Conservation (phyloP, 1,284 basidiomycete genomes). For the Papiliotrema fonsecae region DNA sequence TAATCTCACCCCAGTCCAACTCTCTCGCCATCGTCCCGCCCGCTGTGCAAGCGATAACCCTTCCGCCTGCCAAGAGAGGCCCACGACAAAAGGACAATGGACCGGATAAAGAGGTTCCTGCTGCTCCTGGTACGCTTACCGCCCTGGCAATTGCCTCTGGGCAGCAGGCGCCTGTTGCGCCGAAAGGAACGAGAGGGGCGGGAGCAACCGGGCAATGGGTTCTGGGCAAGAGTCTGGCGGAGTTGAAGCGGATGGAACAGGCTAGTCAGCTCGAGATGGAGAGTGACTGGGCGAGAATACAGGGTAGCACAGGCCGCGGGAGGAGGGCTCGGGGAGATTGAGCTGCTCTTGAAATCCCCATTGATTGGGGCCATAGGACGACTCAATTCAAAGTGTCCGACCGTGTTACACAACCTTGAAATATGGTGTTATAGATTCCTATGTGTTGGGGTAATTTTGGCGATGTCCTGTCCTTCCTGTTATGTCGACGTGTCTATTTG, state of each 20-base stretch:
- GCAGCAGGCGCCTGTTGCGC: conserved; percentile 19
- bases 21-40: conserved; percentile 39
- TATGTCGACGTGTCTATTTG: no score
- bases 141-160: conserved; percentile 36
- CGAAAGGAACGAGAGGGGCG: conserved; percentile 26
- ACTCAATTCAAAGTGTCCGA: no score
- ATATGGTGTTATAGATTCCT: no score
- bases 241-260: conserved; percentile 44
- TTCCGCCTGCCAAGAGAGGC: conserved; percentile 35
- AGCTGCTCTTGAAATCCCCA: no score
- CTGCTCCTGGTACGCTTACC: conserved; percentile 36
- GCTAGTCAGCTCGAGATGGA: conserved; percentile 43
- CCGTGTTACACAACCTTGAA: no score
- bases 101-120: conserved; percentile 22
- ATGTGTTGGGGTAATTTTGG: no score
- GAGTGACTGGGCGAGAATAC: conserved; percentile 46
- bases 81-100: conserved; percentile 32
- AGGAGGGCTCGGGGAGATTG: conserved; percentile 37
- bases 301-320: conserved; percentile 33
- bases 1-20: conserved; percentile 38
- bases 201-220: conserved; percentile 34
- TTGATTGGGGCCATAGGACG: no score
- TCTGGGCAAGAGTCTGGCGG: conserved; percentile 44
- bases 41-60: conserved; percentile 8
- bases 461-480: no score